These are phyloP conservation scores for Aspergillus sp. DNA, from an alignment of 2,329 filamentous ascomycete species.

Conservation along the genomic window DNA sequence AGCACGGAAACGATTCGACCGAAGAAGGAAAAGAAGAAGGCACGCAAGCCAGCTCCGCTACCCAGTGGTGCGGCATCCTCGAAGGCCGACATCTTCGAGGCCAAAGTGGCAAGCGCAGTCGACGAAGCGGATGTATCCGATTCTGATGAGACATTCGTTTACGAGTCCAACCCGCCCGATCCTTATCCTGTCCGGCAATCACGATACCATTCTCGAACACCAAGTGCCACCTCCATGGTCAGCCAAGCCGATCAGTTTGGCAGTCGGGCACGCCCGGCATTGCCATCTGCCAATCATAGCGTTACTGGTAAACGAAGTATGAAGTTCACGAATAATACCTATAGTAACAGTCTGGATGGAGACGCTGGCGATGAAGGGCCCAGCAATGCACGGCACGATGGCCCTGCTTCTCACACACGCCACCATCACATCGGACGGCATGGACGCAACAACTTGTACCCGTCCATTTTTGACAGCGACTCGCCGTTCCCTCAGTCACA, in stretches of 20 bases:
- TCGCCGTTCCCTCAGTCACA: slow-evolving; percentile 62
- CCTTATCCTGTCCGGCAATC: slow-evolving; percentile 52
- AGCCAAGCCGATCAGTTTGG: slow-evolving; percentile 43
- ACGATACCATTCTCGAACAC: slow-evolving; percentile 86
- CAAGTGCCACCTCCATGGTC: slow-evolving; percentile 75
- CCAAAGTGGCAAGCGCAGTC: slow-evolving; percentile 90
- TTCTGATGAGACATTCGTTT: slow-evolving; percentile 97
- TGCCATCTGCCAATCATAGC: slow-evolving; percentile 58
- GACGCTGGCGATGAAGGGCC: slow-evolving; percentile 61
- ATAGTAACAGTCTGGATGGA: slow-evolving; percentile 56
- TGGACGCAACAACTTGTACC: slow-evolving; percentile 62
- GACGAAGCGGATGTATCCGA: slow-evolving; percentile 95
- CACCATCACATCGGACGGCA: slow-evolving; percentile 77
- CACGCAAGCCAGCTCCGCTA: slow-evolving; percentile 63
- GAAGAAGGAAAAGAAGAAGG: slow-evolving; percentile 84
- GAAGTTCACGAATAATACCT: slow-evolving; percentile 84
- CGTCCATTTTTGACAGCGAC: slow-evolving; percentile 68
- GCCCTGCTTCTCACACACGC: slow-evolving; percentile 53
- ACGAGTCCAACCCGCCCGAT: slow-evolving; percentile 86
- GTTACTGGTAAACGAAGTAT: slow-evolving; percentile 80
- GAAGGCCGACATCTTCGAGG: slow-evolving; percentile 97
- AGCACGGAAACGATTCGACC: slow-evolving; percentile 95
- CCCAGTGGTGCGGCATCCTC: slow-evolving; percentile 60
- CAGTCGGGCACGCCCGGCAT: slow-evolving; percentile 55
- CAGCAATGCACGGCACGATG: slow-evolving; percentile 55